Percentiles rank a stretch among this genome's conserved stretches.
phyloP scores from a whole-genome alignment of 1,139 yeast species.

The Candida tropicalis region DNA sequence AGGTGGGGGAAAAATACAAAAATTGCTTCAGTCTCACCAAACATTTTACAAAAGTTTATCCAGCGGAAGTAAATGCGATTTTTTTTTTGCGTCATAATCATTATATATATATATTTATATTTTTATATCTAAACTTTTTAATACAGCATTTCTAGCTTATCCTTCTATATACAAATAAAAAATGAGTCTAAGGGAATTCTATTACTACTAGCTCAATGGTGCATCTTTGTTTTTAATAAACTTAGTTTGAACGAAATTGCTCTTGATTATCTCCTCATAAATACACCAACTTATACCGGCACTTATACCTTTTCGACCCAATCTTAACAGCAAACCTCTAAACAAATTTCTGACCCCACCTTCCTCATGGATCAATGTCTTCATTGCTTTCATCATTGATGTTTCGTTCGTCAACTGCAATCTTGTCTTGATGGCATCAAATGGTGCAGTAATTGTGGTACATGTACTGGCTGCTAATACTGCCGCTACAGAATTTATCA shows the following conservation, averaged over 20 bases:
- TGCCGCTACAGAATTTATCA: conserved; percentile 73
- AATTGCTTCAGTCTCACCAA: no score
- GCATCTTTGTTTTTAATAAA: conserved; percentile 9
- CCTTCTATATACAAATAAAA: conserved; percentile 1
- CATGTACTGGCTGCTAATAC: conserved; percentile 75
- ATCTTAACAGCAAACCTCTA: conserved; percentile 79
- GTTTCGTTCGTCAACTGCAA: conserved; percentile 58
- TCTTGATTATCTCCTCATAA: conserved; percentile 80
- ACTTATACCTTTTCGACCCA: conserved; percentile 83
- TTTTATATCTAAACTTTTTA: conserved; percentile 2
- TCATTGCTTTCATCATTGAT: conserved; percentile 32
- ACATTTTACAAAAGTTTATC: conserved; percentile 3
- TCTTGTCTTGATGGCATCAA: conserved; percentile 91
- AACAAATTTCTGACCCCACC: conserved; percentile 70
- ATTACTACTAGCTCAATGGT: conserved; percentile 7
- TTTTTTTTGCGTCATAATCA: background rate
- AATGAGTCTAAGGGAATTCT: background rate
- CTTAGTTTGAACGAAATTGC: conserved; percentile 12
- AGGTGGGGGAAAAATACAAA: conserved; percentile 3
- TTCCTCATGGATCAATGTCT: conserved; percentile 43
- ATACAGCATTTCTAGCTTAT: conserved; percentile 4
- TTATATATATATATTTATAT: background rate
- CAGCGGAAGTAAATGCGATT: conserved; percentile 8
- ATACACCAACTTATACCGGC: conserved; percentile 98
- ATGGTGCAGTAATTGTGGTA: conserved; percentile 89